Percentiles rank a stretch among this genome's conserved stretches.
Conservation (phyloP, 495 filamentous ascomycete genomes). For the Hypomontagnella monticulosa region DNA sequence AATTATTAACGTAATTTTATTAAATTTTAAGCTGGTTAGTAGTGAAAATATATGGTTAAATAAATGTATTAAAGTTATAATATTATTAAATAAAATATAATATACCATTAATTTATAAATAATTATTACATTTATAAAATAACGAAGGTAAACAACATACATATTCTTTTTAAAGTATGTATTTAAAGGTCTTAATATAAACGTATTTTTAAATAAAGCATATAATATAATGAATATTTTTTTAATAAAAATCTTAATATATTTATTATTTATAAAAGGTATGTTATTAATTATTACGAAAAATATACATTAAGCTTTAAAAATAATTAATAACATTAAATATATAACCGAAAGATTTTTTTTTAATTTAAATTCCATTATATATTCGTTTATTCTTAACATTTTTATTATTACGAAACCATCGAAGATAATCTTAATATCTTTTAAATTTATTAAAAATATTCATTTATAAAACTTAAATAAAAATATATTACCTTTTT, state of each 20-base stretch:
- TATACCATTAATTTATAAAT: background rate
- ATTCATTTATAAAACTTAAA: background rate
- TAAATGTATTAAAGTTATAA: background rate
- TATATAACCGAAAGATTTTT: background rate
- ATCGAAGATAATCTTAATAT: background rate
- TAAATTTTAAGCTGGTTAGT: background rate
- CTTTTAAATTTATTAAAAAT: background rate
- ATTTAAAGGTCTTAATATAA: background rate
- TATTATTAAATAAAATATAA: background rate
- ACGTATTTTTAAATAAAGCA: background rate
- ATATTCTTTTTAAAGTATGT: background rate
- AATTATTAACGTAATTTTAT: background rate
- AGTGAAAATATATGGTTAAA: background rate
- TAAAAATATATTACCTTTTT: background rate
- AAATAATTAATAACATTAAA: background rate
- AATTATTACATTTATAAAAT: background rate
- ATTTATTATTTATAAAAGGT: background rate
- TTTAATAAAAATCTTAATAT: background rate
- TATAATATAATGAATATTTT: background rate
- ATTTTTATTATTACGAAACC: background rate
- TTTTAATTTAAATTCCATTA: background rate
- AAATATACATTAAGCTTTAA: background rate
- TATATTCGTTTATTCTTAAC: background rate
- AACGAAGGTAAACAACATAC: background rate
- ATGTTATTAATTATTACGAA: background rate